These are phyloP conservation scores for Coemansia sp. DNA, from an alignment of 192 early-diverging fungal species.

Conservation along the genomic window DNA sequence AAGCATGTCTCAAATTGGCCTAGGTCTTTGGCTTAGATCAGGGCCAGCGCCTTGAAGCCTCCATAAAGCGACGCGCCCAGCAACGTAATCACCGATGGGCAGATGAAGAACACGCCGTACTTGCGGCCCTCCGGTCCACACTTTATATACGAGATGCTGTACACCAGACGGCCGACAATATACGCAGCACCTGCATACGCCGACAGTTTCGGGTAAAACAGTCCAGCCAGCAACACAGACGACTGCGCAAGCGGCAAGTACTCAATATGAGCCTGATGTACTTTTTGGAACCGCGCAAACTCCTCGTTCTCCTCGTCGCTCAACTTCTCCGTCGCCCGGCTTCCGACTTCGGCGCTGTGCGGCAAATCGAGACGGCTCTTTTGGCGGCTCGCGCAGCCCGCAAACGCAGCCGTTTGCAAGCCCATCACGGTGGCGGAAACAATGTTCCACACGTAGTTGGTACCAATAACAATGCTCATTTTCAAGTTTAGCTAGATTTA, in stretches of 20 bases:
- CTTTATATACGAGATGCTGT: conserved; percentile 47
- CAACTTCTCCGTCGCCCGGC: conserved; percentile 49
- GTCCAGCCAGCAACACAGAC: conserved; percentile 42
- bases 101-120: conserved; percentile 39
- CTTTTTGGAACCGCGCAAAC: conserved; percentile 51
- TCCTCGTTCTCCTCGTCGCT: conserved; percentile 48
- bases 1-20: too few species aligned
- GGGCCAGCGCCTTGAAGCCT: conserved; percentile 45
- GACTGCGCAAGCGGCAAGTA: conserved; percentile 48
- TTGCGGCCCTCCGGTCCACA: conserved; percentile 40
- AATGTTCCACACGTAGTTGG: conserved; percentile 55
- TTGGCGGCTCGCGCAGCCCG: conserved; percentile 41
- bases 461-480: conserved; percentile 54
- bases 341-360: conserved; percentile 40
- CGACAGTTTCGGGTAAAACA: conserved; percentile 54
- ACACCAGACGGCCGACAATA: conserved; percentile 51
- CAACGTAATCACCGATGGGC: conserved; percentile 36
- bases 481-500: conserved; percentile 2
- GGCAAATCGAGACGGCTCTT: conserved; percentile 36
- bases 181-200: conserved; percentile 46
- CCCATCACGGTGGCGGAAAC: conserved; percentile 51
- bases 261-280: conserved; percentile 52
- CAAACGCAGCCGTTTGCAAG: conserved; percentile 42
- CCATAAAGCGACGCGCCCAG: conserved; percentile 50
- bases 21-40: conserved; percentile 11